These are phyloP conservation scores for Tricholoma furcatifolium DNA, from an alignment of 768 basidiomycete species.

Conservation along the genomic window DNA sequence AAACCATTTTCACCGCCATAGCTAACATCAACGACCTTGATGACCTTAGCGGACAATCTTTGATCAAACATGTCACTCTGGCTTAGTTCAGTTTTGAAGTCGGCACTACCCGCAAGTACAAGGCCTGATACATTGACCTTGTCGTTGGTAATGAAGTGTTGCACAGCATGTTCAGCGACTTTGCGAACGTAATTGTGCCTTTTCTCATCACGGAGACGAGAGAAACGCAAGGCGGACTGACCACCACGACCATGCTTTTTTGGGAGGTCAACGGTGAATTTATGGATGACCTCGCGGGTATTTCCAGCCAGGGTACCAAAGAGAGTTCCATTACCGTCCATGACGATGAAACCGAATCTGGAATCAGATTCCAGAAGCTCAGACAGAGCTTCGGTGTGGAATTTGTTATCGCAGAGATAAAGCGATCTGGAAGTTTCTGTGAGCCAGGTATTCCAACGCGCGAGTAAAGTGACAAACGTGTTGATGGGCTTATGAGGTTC, in stretches of 20 bases:
- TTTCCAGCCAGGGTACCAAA: conserved; percentile 96
- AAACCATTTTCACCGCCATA: conserved; percentile 99
- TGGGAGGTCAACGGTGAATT: conserved; percentile 97
- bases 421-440: conserved; percentile 61
- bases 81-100: conserved; percentile 97
- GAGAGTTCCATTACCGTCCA: conserved; percentile 98
- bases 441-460: conserved; percentile 1
- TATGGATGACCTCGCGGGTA: conserved; percentile 95
- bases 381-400: conserved; percentile 96
- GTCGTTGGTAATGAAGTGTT: conserved; percentile 97
- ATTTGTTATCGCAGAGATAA: conserved; percentile 99
- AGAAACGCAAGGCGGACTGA: conserved; percentile 99
- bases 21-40: conserved; percentile 98
- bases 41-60: conserved; percentile 84
- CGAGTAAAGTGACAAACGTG: conserved; percentile 59
- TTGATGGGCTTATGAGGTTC: conserved; percentile 99
- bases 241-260: conserved; percentile 99
- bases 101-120: conserved; percentile 94
- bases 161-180: conserved; percentile 95
- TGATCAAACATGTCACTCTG: conserved; percentile 96
- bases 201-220: conserved; percentile 98
- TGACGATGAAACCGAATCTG: conserved; percentile 98
- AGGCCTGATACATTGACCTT: conserved; percentile 97
- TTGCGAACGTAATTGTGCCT: conserved; percentile 99
- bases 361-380: conserved; percentile 97